Conservation (phyloP, 2,329 filamentous ascomycete genomes). For the Colletotrichum cereale region DNA sequence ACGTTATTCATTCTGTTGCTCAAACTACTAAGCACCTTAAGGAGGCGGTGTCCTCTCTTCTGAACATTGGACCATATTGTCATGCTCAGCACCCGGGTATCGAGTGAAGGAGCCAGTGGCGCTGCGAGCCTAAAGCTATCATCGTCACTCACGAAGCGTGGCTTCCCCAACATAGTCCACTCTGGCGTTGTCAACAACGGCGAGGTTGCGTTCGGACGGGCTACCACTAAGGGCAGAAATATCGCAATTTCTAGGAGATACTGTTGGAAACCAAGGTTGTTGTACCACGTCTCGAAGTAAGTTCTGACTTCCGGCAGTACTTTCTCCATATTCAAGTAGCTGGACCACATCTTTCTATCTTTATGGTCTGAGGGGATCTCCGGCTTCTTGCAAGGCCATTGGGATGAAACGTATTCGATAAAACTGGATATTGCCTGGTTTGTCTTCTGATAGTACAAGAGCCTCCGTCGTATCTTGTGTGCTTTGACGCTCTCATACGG, state of each 20-base stretch:
- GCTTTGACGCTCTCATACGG: conserved; percentile 61
- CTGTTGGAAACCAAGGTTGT: conserved; percentile 44
- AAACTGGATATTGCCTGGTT: conserved; percentile 63
- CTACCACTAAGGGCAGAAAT: background rate
- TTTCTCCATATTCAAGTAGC: background rate
- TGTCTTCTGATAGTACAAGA: conserved; percentile 58
- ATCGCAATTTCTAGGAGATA: conserved; percentile 42
- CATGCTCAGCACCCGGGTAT: too few species aligned
- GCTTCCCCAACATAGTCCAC: background rate
- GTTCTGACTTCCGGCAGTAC: background rate
- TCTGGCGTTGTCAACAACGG: background rate
- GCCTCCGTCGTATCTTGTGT: conserved; percentile 57
- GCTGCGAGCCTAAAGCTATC: too few species aligned
- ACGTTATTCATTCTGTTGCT: background rate
- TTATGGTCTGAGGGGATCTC: background rate
- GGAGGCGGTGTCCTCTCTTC: background rate
- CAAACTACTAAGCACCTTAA: background rate
- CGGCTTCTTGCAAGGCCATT: background rate
- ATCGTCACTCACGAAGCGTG: too few species aligned
- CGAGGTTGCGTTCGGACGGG: background rate
- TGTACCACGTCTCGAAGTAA: conserved; percentile 41
- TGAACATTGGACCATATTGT: background rate
- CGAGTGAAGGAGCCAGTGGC: too few species aligned
- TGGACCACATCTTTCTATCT: background rate
- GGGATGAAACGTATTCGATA: background rate